Conservation (phyloP, 768 basidiomycete genomes). For the Clitopilus passeckerianus region DNA sequence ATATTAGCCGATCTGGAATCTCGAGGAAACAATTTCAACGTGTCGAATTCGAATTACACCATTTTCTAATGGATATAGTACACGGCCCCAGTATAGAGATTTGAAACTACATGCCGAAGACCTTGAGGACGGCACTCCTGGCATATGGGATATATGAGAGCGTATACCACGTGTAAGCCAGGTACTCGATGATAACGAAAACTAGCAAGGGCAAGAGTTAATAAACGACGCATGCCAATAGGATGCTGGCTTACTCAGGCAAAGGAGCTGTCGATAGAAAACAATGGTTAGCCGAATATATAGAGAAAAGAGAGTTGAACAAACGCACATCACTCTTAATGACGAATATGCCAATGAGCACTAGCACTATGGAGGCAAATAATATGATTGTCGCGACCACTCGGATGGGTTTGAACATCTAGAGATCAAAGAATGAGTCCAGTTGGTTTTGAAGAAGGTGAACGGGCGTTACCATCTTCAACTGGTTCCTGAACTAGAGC, state of each 20-base stretch:
- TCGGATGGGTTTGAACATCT: slow-evolving; percentile 97
- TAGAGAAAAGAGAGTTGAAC: background rate
- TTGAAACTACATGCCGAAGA: slow-evolving; percentile 44
- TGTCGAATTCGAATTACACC: background rate
- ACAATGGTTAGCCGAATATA: background rate
- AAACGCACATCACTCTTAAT: slow-evolving; percentile 56
- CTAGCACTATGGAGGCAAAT: slow-evolving; percentile 72
- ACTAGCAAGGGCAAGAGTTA: slow-evolving; percentile 37
- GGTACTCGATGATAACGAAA: slow-evolving; percentile 87
- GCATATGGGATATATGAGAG: slow-evolving; percentile 92
- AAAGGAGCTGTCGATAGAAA: slow-evolving; percentile 46
- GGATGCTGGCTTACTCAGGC: slow-evolving; percentile 48
- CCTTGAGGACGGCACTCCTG: slow-evolving; percentile 62
- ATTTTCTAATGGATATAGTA: background rate
- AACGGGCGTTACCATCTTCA: slow-evolving; percentile 65
- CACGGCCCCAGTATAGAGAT: background rate
- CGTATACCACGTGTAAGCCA: slow-evolving; percentile 89
- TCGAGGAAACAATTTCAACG: background rate
- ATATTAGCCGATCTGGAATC: background rate
- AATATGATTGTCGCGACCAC: slow-evolving; percentile 77
- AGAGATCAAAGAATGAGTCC: background rate
- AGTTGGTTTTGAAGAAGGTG: background rate
- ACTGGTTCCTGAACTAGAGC: slow-evolving; percentile 69
- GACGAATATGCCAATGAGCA: slow-evolving; percentile 85
- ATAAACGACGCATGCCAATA: background rate